Percentiles rank a stretch among this genome's conserved stretches.
Evolutionary conservation across 139 green algal species (phyloP).

Genomic region (Deuterostichococcus epilithicus): DNA sequence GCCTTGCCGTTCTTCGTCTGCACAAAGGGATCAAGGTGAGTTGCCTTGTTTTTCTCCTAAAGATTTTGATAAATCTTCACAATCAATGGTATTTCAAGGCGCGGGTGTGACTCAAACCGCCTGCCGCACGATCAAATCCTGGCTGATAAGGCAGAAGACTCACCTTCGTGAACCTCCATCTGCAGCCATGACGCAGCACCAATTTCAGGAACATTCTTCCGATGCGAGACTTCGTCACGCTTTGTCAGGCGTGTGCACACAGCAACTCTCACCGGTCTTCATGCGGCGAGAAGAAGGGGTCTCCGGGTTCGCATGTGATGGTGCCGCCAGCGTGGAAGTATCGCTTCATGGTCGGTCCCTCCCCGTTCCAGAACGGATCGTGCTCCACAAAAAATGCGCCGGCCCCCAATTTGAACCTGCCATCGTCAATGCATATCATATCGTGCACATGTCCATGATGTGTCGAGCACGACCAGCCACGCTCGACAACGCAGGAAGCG

Average conservation of each 20-base stretch:
- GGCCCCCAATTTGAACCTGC: slow-evolving; percentile 1
- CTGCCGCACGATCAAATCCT: no score
- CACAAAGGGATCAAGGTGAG: neutral
- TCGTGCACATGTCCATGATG: neutral
- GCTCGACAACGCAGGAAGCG: neutral
- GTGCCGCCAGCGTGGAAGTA: neutral
- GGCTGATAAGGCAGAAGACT: no score
- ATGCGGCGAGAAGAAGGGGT: neutral
- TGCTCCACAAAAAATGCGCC: neutral
- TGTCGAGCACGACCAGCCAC: neutral
- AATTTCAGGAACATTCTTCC: neutral
- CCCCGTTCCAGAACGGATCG: neutral
- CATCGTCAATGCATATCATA: neutral
- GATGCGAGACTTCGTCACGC: neutral
- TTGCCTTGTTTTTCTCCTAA: no score
- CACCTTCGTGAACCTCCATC: neutral
- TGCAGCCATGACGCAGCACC: neutral
- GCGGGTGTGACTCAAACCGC: no score
- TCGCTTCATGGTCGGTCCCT: neutral
- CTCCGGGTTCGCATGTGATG: neutral
- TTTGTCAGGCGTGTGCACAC: neutral
- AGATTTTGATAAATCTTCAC: no score
- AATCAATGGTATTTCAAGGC: no score
- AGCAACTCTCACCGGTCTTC: neutral
- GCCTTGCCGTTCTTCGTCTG: neutral